Evolutionary conservation across 2,329 filamentous ascomycete species (phyloP).

Genomic region (Meredithiella fracta): DNA sequence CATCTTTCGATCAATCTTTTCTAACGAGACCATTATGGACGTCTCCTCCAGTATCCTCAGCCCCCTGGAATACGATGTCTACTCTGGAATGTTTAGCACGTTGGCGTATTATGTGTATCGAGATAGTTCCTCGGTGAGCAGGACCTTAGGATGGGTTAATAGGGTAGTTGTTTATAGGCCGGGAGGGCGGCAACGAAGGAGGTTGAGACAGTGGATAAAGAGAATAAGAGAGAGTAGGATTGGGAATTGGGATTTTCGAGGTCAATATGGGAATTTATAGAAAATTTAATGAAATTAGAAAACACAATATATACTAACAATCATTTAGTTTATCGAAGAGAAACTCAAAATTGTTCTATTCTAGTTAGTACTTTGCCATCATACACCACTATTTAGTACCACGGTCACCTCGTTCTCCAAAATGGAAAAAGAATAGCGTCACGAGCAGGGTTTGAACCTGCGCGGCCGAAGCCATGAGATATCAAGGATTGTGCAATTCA

Average conservation of each 20-base stretch:
- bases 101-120: constrained; percentile 6
- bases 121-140: background rate
- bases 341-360: too few species aligned
- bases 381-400: too few species aligned
- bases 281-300: too few species aligned
- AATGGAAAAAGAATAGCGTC: constrained; percentile 5
- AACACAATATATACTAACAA: too few species aligned
- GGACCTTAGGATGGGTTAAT: constrained; percentile 1
- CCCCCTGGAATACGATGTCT: constrained; percentile 18
- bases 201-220: constrained; percentile 11
- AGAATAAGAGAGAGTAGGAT: background rate
- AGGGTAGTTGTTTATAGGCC: constrained; percentile 10
- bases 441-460: constrained; percentile 15
- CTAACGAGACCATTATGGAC: constrained; percentile 4
- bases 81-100: constrained; percentile 14
- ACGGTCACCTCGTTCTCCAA: too few species aligned
- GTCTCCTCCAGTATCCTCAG: constrained; percentile 13
- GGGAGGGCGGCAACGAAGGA: constrained; percentile 10
- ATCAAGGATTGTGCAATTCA: constrained; percentile 11
- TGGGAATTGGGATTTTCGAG: background rate
- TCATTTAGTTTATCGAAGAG: too few species aligned
- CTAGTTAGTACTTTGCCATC: too few species aligned
- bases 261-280: too few species aligned
- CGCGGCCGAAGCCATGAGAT: constrained; percentile 15
- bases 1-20: constrained; percentile 12